Base-by-base conservation (phyloP, 495 filamentous ascomycete species). In the Talaromyces adpressus region DNA sequence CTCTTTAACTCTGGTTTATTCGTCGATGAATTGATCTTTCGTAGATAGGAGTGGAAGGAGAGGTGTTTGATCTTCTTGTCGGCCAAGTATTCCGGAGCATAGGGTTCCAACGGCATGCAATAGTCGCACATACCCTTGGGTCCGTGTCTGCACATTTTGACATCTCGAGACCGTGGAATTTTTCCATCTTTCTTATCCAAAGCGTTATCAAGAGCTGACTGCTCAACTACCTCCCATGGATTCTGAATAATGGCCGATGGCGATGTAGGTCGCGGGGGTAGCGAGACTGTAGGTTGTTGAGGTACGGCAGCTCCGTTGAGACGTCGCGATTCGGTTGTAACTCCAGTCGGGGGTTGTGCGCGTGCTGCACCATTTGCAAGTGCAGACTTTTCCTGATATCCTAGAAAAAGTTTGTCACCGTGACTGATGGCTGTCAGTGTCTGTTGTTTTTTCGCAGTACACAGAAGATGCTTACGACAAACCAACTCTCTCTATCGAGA, bases 51-150 rank as follows among this genome's bases (percentile, higher is more conserved):
- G 73, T 99, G 95, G 72, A 97, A 97, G 1, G 93, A 97, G 32
- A 95, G 82, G 71, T 97, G 94, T 73, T 99, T 99, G 81, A 99
- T 97, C 80, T 97, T 97, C 76, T 91, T 94, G 69, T 98, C 93
- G 3, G 85, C 83, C 20, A 99, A 82, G 68, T 98, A 95, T 57
- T 89, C 85, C 25, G 85, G 70, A 71, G 93, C 89, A 75, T 96
- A 99, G 12, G 94, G 95, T 71, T 99, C 95, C 34, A 99, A 79
- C 1, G 94, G 94, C 91, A 93, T 97, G 81, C 94, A 99, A 75
- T 97, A 97, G 75, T 99, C 94, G 73, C 94, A 99, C 95, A 98
- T 98, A 66, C 95, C 94, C 73, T 95, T 96, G 22, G 88, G 86
- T 6, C 93, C 93, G 73, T 99, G 94, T 67, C 89, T 89, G 78